phyloP scores from a whole-genome alignment of 2,329 filamentous ascomycete genomes.

The Cercospora citrullina region DNA sequence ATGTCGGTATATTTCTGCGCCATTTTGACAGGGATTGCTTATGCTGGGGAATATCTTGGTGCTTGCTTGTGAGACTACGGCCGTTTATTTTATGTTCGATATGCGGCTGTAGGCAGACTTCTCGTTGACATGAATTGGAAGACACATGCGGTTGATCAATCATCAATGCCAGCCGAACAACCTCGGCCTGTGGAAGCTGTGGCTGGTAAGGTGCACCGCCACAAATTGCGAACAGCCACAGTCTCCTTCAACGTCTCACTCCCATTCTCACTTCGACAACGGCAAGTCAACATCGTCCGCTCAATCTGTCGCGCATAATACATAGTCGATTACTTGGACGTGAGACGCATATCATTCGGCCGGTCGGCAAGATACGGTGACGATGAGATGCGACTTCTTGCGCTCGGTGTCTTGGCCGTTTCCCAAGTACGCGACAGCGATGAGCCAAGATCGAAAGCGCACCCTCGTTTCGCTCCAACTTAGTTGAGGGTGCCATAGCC shows the following conservation, averaged over 20 bases:
- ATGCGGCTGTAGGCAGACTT: background rate
- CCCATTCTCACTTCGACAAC: background rate
- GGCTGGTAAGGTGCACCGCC: conserved; percentile 1
- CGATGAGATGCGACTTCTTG: background rate
- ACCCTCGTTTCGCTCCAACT: background rate
- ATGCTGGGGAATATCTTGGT: background rate
- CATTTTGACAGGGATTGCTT: conserved; percentile 1
- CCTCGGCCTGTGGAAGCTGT: conserved; percentile 31
- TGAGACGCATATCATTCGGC: background rate
- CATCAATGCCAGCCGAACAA: conserved; percentile 40
- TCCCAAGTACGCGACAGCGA: background rate
- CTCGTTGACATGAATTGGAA: background rate
- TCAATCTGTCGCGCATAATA: background rate
- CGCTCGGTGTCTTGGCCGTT: background rate
- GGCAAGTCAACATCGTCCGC: background rate
- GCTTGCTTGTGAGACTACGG: background rate
- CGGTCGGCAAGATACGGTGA: background rate
- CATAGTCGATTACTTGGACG: background rate
- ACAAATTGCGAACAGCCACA: background rate
- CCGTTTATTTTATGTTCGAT: background rate
- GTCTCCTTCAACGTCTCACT: background rate
- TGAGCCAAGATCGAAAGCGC: background rate
- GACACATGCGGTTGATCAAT: background rate
- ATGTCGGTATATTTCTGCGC: conserved; percentile 29
- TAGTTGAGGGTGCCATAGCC: background rate